phyloP scores from a whole-genome alignment of 345 rosid genomes.

The Lagerstroemia speciosa region DNA sequence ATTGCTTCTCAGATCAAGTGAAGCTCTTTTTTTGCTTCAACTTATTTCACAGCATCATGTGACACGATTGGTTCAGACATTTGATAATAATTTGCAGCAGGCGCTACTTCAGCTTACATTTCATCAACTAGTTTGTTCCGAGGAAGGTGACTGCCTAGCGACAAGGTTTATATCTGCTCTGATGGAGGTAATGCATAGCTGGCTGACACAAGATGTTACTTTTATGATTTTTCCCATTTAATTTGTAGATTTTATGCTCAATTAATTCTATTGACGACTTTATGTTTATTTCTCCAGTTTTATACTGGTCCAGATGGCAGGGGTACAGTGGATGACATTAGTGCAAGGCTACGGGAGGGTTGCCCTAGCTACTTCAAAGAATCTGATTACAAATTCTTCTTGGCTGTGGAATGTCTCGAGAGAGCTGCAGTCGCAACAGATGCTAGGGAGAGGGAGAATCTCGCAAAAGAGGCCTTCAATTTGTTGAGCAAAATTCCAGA shows the following conservation, averaged over 20 bases:
- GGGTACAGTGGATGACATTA: slow-evolving; percentile 92
- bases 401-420: slow-evolving; percentile 95
- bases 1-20: slow-evolving; percentile 93
- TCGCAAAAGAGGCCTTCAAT: slow-evolving; percentile 83
- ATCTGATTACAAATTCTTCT: slow-evolving; percentile 89
- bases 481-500: slow-evolving; percentile 84
- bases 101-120: slow-evolving; percentile 74
- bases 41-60: slow-evolving; percentile 85
- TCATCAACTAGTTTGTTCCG: slow-evolving; percentile 87
- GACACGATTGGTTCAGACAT: slow-evolving; percentile 71
- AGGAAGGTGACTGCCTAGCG: slow-evolving; percentile 88
- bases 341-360: slow-evolving; percentile 73
- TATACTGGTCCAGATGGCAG: slow-evolving; percentile 97
- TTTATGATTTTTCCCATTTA: background rate
- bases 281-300: slow-evolving; percentile 38
- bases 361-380: slow-evolving; percentile 97
- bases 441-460: slow-evolving; percentile 66
- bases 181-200: slow-evolving; percentile 61
- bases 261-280: slow-evolving; percentile 1
- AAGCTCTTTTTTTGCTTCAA: slow-evolving; percentile 85
- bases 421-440: slow-evolving; percentile 66
- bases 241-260: background rate
- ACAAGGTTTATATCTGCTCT: slow-evolving; percentile 75
- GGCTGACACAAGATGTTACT: background rate
- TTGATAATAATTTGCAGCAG: slow-evolving; percentile 57